Percentiles rank a stretch among this genome's conserved stretches.
Conservation (phyloP, 306 rosid genomes). For the Prinsepia uniflora region DNA sequence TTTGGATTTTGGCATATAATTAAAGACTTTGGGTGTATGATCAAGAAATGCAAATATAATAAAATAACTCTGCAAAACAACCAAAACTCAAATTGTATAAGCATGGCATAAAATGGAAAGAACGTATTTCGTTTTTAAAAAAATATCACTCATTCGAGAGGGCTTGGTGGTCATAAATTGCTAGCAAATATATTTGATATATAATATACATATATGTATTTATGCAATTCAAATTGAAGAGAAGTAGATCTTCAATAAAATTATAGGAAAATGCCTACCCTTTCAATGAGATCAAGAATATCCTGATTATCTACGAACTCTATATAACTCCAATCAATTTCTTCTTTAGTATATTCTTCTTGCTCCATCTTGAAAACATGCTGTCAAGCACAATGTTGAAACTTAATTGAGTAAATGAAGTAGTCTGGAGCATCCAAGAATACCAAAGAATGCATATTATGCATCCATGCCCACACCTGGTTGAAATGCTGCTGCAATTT, state of each 20-base stretch:
- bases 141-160: too few relatives aligned
- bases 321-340: constrained; percentile 92
- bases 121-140: too few relatives aligned
- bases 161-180: not conserved
- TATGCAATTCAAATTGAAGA: not conserved
- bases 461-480: constrained; percentile 56
- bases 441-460: constrained; percentile 22
- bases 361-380: constrained; percentile 99
- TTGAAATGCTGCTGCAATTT: constrained; percentile 97
- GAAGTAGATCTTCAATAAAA: not conserved
- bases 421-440: constrained; percentile 17
- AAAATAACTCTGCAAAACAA: too few relatives aligned
- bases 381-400: constrained; percentile 42
- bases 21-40: too few relatives aligned
- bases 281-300: constrained; percentile 91
- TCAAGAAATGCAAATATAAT: too few relatives aligned
- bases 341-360: constrained; percentile 94
- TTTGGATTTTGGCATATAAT: too few relatives aligned
- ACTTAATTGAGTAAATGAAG: constrained; percentile 18
- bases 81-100: too few relatives aligned
- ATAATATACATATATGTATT: not conserved
- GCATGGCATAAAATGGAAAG: too few relatives aligned
- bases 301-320: constrained; percentile 94
- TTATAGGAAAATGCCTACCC: constrained; percentile 48
- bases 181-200: constrained; percentile 12